phyloP scores from a whole-genome alignment of 108 stramenopile genomes.

The Ochromonas danica region DNA sequence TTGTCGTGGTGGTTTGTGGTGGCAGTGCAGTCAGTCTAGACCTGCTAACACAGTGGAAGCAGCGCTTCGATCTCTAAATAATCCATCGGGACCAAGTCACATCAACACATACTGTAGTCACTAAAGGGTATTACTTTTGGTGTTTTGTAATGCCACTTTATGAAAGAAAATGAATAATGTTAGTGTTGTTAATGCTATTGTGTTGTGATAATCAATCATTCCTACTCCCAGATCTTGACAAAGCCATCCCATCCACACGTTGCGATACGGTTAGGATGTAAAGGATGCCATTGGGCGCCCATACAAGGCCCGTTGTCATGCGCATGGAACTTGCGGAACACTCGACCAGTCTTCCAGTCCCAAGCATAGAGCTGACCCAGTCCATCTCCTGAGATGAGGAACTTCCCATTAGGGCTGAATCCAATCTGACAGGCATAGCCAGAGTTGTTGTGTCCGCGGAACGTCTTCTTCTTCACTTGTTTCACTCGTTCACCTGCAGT shows the following conservation, averaged over 20 bases:
- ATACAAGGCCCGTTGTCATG: slow-evolving; percentile 91
- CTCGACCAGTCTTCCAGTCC: slow-evolving; percentile 79
- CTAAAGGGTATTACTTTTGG: no score
- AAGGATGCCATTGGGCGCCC: slow-evolving; percentile 90
- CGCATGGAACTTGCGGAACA: slow-evolving; percentile 61
- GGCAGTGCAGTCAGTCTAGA: slow-evolving; percentile 39
- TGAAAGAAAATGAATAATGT: no score
- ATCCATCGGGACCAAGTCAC: no score
- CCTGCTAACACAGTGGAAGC: slow-evolving; percentile 27
- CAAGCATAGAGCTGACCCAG: slow-evolving; percentile 90
- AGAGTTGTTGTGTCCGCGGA: slow-evolving; percentile 87
- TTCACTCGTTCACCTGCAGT: slow-evolving; percentile 74
- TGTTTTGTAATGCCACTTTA: no score
- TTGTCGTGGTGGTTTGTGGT: slow-evolving; percentile 41
- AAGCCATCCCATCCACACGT: slow-evolving; percentile 98
- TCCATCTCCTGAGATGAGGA: slow-evolving; percentile 87
- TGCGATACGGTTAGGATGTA: slow-evolving; percentile 83
- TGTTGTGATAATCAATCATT: no score
- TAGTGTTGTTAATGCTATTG: no score
- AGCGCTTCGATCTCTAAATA: neutral
- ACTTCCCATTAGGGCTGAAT: slow-evolving; percentile 88
- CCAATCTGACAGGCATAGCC: slow-evolving; percentile 93
- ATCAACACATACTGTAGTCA: no score
- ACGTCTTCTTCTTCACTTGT: slow-evolving; percentile 82
- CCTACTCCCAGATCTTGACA: slow-evolving; percentile 95